Evolutionary conservation across 2,329 filamentous ascomycete species (phyloP), one percentile per base, ranked within the genome.

Genomic region (Sclerotinia nivalis): DNA sequence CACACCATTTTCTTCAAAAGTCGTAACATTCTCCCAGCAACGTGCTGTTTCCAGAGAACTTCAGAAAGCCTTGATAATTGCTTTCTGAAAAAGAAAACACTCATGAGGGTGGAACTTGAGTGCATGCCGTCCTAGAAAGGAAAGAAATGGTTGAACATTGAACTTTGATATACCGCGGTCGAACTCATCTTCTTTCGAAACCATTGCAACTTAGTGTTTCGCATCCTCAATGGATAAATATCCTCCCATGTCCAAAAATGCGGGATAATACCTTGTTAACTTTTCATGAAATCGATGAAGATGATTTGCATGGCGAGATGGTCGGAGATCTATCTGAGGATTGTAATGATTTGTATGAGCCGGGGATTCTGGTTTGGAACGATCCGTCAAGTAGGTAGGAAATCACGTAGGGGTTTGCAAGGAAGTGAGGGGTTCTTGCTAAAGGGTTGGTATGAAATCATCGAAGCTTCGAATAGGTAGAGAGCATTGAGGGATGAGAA

Each of bases 321-420:
- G 77, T 82, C 67, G 82, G 82, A 2, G 81, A 81, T 0, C 72
- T 84, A 28, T 84, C 77, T 72, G 81, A 84, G 71, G 81, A 82
- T 9, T 80, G 81, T 64, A 77, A 80, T 49, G 81, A 83, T 73
- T 71, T 83, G 50, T 77, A 80, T 74, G 66, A 76, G 47, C 77
- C 79, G 15, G 81, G 82, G 37, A 75, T 83, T 4, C 77, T 84
- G 70, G 81, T 80, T 12, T 84, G 83, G 82, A 79, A 75, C 45
- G 79, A 79, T 45, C 80, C 81, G 8, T 82, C 80, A 34, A 71
- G 72, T 1, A 80, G 80, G 2, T 82, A 80, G 80, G 81, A 83
- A 75, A 76, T 82, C 74, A 80, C 80, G 18, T 77, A 81, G 71
- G 81, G 80, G 13, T 82, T 82, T 74, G 52, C 80, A 72, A 76